phyloP scores from a whole-genome alignment of 2,329 filamentous ascomycete genomes.

The Stagonosporopsis chrysanthemi region DNA sequence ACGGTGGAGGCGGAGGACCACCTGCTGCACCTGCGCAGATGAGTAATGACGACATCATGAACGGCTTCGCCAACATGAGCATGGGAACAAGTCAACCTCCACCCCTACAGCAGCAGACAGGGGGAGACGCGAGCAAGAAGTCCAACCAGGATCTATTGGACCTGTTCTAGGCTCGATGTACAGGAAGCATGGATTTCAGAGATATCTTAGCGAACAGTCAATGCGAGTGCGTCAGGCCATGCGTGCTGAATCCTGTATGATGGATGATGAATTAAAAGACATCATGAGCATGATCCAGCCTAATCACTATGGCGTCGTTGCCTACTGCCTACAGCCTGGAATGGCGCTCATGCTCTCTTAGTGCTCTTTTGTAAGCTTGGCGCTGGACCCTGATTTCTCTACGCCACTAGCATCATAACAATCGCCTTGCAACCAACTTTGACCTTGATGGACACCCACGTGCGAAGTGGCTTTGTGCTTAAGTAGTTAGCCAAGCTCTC shows the following conservation, averaged over 20 bases:
- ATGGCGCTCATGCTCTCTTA: conserved; percentile 6
- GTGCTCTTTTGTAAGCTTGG: conserved; percentile 11
- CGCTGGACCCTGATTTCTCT: conserved; percentile 12
- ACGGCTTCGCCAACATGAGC: conserved; percentile 84
- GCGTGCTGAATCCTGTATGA: not conserved
- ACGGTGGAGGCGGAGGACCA: conserved; percentile 44
- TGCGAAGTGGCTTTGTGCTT: conserved; percentile 18
- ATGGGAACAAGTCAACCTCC: conserved; percentile 72
- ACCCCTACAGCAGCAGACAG: conserved; percentile 67
- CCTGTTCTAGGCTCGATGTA: conserved; percentile 55
- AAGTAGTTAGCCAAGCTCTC: conserved; percentile 21
- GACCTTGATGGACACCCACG: conserved; percentile 13
- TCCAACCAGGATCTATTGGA: conserved; percentile 64
- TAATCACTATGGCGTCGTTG: conserved; percentile 3
- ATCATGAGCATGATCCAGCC: not conserved
- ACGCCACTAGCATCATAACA: conserved; percentile 21
- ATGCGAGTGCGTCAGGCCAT: conserved; percentile 2
- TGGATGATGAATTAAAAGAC: conserved; percentile 1
- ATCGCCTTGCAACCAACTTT: conserved; percentile 10
- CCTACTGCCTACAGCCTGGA: conserved; percentile 4
- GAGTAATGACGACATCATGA: conserved; percentile 68
- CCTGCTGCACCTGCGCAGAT: conserved; percentile 43
- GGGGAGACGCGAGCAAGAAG: conserved; percentile 60
- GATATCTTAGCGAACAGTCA: conserved; percentile 6
- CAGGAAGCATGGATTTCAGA: not conserved